Percentiles rank a stretch among this genome's conserved stretches.
phyloP scores from a whole-genome alignment of 2,329 filamentous ascomycete genomes.

The Colletotrichum costaricense region DNA sequence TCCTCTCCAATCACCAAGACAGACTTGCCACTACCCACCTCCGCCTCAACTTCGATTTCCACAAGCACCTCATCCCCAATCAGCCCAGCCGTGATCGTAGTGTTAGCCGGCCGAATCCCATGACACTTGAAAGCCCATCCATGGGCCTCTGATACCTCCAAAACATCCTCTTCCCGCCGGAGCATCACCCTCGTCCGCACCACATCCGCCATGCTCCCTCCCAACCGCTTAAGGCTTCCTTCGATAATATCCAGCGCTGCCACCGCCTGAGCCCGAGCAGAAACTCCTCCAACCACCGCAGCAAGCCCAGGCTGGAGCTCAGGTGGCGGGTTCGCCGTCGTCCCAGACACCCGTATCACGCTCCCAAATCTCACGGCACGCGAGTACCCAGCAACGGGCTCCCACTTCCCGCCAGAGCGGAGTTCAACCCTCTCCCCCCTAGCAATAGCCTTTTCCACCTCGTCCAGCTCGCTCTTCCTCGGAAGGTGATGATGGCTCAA shows the following conservation, averaged over 20 bases:
- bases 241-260: slow-evolving; percentile 17
- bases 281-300: neutral
- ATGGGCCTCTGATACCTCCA: slow-evolving; percentile 9
- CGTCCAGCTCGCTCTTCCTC: neutral
- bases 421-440: slow-evolving; percentile 15
- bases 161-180: slow-evolving; percentile 15
- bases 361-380: slow-evolving; percentile 11
- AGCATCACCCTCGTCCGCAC: slow-evolving; percentile 29
- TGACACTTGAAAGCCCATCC: slow-evolving; percentile 21
- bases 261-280: slow-evolving; percentile 19
- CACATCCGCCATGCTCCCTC: slow-evolving; percentile 24
- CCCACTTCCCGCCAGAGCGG: slow-evolving; percentile 19
- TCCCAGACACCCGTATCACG: slow-evolving; percentile 7
- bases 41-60: slow-evolving; percentile 18
- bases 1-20: neutral
- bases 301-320: neutral
- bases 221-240: neutral
- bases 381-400: slow-evolving; percentile 16
- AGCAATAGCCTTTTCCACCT: slow-evolving; percentile 15
- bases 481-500: slow-evolving; percentile 12
- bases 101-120: slow-evolving; percentile 5
- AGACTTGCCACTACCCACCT: neutral
- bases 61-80: slow-evolving; percentile 18
- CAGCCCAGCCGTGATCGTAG: neutral
- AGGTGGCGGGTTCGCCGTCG: slow-evolving; percentile 17